phyloP scores from a whole-genome alignment of 306 rosid species.

The Astragalus membranaceus region DNA sequence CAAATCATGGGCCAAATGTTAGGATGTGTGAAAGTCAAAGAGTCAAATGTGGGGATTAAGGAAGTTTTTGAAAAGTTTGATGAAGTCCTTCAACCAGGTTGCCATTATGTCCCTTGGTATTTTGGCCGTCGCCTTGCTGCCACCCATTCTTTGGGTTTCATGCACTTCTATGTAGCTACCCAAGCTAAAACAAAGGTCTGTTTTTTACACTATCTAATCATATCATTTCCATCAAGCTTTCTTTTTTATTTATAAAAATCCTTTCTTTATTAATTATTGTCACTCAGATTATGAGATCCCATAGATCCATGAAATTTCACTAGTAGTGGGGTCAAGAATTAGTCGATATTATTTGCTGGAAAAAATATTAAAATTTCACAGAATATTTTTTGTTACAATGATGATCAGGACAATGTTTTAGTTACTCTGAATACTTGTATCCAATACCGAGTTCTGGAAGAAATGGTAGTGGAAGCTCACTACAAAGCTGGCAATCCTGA shows the following conservation, averaged over 20 bases:
- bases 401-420: slow-evolving; percentile 59
- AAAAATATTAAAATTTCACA: no score
- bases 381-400: no score
- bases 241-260: neutral
- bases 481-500: slow-evolving; percentile 72
- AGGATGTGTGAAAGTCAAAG: slow-evolving; percentile 62
- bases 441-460: slow-evolving; percentile 70
- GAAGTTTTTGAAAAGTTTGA: slow-evolving; percentile 67
- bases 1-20: slow-evolving; percentile 18
- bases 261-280: no score
- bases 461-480: slow-evolving; percentile 68
- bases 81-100: slow-evolving; percentile 76
- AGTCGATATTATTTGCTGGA: no score
- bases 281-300: no score
- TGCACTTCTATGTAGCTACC: slow-evolving; percentile 66
- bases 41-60: slow-evolving; percentile 60
- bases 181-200: slow-evolving; percentile 88
- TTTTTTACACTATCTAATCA: neutral
- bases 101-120: slow-evolving; percentile 77
- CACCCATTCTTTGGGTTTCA: slow-evolving; percentile 61
- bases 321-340: no score
- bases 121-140: slow-evolving; percentile 45
- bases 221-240: neutral
- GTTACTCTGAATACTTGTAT: slow-evolving; percentile 77
- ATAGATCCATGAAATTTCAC: no score